Evolutionary conservation across 495 filamentous ascomycete species (phyloP), one percentile per base, ranked within the genome.

Genomic region (Podospora pseudopauciseta): DNA sequence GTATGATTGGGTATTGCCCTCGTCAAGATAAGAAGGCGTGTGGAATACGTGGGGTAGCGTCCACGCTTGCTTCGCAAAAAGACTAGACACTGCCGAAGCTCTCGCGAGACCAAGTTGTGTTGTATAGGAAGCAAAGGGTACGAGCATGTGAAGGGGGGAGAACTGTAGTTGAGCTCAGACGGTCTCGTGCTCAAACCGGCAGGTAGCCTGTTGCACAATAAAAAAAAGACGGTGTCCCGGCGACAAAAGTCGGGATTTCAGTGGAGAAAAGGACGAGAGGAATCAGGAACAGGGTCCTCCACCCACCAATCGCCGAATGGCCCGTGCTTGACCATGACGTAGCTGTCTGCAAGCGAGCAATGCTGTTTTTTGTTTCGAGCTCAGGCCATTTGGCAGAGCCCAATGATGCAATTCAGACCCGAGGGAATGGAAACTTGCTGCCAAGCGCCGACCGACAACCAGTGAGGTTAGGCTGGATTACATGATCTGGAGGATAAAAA

Each of bases 311-410:
- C 15, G 15, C n/a, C 4, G n/a, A 19, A 19, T 44, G 53, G 63
- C 27, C 44, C n/a, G 63, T 68, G 54, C 34, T 5, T 57, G 32
- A 34, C 16, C 32, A 68, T 68, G 67, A 68, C 67, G 67, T 68
- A 60, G 62, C 28, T 61, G 27, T 27, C 27, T 61, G 59, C 56
- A 58, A 49, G 39, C 39, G 13, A 49, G 39, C 39, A 49, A 49
- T 16, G 39, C 9, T 3, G 39, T 16, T 13, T 13, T 23, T 3
- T 11, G 39, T 49, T 49, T 49, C 39, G 39, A 49, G 39, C 39
- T 49, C 39, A 49, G 39, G 39, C 39, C 2, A 49, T 49, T 49
- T 49, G 39, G 9, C 39, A 49, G 9, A 49, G 15, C 39, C 13
- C 39, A 49, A 49, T 49, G 39, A 49, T 49, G 39, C 39, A 16